These are phyloP conservation scores for Chimonanthus salicifolius DNA, from an alignment of 164 flowering plant species.

Conservation along the genomic window DNA sequence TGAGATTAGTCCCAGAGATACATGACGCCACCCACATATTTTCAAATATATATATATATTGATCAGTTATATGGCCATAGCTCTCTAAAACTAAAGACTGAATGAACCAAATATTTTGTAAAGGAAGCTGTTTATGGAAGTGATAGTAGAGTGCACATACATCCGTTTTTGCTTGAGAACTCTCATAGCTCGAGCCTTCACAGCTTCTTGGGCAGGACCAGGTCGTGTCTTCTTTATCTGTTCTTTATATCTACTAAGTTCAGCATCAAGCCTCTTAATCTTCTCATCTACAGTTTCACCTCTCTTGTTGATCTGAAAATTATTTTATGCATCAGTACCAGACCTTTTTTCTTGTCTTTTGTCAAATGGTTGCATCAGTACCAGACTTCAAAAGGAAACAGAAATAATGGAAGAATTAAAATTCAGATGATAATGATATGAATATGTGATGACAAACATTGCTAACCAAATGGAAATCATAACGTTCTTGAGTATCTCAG, in stretches of 20 bases:
- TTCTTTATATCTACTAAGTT: constrained; percentile 72
- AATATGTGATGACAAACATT: no score
- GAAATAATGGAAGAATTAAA: no score
- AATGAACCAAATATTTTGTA: neutral
- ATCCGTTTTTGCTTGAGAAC: constrained; percentile 90
- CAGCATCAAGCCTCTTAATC: constrained; percentile 80
- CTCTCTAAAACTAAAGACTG: neutral
- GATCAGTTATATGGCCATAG: neutral
- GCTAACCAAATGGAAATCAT: no score
- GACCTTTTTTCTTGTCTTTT: no score
- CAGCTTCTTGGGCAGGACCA: constrained; percentile 98
- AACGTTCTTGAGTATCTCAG: no score
- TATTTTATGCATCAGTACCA: no score
- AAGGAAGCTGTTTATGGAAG: neutral
- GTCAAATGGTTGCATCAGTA: no score
- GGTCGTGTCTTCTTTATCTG: constrained; percentile 88
- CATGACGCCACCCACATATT: no score
- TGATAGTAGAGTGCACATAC: constrained; percentile 30
- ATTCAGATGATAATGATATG: no score
- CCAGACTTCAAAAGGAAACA: no score
- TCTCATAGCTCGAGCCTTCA: constrained; percentile 94
- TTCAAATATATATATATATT: no score
- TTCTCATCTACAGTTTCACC: constrained; percentile 92
- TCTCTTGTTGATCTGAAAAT: constrained; percentile 67
- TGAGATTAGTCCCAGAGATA: no score